Percentiles rank a stretch among this genome's conserved stretches.
Evolutionary conservation across 1,139 yeast species (phyloP).

Genomic region (Blastobotrys aristatus): DNA sequence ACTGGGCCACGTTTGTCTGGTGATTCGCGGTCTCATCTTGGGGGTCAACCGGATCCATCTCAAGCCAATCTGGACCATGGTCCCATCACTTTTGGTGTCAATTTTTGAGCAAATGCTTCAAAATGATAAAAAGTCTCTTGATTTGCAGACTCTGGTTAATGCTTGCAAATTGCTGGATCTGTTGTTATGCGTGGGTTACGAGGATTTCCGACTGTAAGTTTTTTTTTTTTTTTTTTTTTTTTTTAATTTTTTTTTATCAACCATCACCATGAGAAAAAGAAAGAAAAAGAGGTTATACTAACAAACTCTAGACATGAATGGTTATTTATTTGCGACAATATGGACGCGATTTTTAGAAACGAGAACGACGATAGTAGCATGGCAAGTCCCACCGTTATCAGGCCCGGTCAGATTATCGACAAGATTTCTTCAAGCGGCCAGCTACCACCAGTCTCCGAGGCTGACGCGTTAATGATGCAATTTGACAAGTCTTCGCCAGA

Average conservation of each 20-base stretch:
- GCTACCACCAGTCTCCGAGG: slow-evolving; percentile 4
- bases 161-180: slow-evolving; percentile 78
- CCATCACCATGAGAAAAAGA: not conserved
- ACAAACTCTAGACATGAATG: slow-evolving; percentile 51
- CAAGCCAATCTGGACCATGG: slow-evolving; percentile 63
- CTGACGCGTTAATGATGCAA: not conserved
- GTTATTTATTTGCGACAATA: slow-evolving; percentile 72
- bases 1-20: slow-evolving; percentile 46
- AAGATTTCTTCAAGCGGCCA: slow-evolving; percentile 1
- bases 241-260: not conserved
- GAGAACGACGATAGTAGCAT: not conserved
- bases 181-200: slow-evolving; percentile 58
- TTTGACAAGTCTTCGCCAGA: not conserved
- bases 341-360: slow-evolving; percentile 52
- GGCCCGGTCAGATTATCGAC: slow-evolving; percentile 2
- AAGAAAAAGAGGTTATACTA: not conserved
- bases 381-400: not conserved
- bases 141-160: slow-evolving; percentile 33
- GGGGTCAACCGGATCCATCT: slow-evolving; percentile 61
- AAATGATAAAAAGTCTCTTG: slow-evolving; percentile 35
- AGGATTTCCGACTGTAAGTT: slow-evolving; percentile 63
- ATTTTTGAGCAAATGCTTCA: slow-evolving; percentile 40
- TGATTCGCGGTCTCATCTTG: slow-evolving; percentile 60
- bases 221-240: not conserved
- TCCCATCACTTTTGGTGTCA: slow-evolving; percentile 55